Percentiles rank a stretch among this genome's conserved stretches.
Conservation (phyloP, 2,329 filamentous ascomycete species). For the Tolypocladium album region DNA sequence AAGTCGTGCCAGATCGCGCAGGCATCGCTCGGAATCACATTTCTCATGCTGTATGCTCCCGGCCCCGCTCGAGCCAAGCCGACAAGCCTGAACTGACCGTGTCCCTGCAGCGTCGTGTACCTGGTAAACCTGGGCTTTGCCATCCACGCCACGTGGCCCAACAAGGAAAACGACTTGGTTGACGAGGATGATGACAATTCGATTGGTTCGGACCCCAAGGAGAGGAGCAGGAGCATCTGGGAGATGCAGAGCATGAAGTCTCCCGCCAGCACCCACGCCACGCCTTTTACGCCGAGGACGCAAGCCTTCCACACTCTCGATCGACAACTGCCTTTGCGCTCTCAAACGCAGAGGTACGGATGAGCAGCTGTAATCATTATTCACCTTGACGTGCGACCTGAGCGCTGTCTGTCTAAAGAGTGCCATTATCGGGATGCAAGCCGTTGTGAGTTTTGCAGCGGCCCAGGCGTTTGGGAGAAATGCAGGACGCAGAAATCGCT, state of each 20-base stretch:
- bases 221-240: constrained; percentile 36
- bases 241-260: constrained; percentile 45
- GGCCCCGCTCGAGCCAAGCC: neutral
- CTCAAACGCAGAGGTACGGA: constrained; percentile 11
- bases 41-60: constrained; percentile 55
- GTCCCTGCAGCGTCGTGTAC: constrained; percentile 44
- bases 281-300: constrained; percentile 55
- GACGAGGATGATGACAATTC: constrained; percentile 33
- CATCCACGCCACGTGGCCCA: constrained; percentile 47
- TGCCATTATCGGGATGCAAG: neutral
- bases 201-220: constrained; percentile 21
- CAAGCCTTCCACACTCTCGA: constrained; percentile 56
- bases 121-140: constrained; percentile 46
- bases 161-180: constrained; percentile 38
- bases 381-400: neutral
- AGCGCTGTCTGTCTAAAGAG: neutral
- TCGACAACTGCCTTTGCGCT: constrained; percentile 41
- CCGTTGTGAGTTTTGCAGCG: neutral
- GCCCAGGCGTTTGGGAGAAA: neutral
- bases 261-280: constrained; percentile 16
- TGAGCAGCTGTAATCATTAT: neutral
- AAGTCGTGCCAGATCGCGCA: constrained; percentile 59
- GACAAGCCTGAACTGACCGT: neutral
- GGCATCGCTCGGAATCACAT: constrained; percentile 50
- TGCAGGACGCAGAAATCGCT: neutral